Conservation (phyloP, 2,329 filamentous ascomycete genomes). For the Claviceps spartinae region DNA sequence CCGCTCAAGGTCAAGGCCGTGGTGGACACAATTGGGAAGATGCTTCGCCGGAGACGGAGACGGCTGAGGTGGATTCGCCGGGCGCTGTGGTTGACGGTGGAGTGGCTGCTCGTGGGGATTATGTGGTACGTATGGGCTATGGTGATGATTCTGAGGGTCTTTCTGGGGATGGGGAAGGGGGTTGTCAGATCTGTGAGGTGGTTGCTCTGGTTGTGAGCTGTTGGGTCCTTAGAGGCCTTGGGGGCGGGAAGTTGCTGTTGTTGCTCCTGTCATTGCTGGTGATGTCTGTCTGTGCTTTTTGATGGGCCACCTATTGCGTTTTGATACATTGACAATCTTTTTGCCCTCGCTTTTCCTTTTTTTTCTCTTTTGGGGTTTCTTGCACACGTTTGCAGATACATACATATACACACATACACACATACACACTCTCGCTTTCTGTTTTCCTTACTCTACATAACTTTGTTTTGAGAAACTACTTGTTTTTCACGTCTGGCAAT, state of each 20-base stretch:
- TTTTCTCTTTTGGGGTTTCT: background rate
- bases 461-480: background rate
- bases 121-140: slow-evolving; percentile 94
- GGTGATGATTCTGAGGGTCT: slow-evolving; percentile 59
- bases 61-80: slow-evolving; percentile 61
- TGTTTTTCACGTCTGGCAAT: background rate
- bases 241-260: no score
- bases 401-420: background rate
- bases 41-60: slow-evolving; percentile 54
- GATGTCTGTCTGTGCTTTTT: background rate
- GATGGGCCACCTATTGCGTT: background rate
- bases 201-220: slow-evolving; percentile 61
- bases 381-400: background rate
- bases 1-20: slow-evolving; percentile 71
- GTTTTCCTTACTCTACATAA: background rate
- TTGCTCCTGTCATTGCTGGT: background rate
- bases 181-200: slow-evolving; percentile 52
- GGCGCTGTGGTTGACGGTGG: slow-evolving; percentile 66
- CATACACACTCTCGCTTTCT: background rate
- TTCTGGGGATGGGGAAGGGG: slow-evolving; percentile 49
- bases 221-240: no score
- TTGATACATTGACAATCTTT: background rate
- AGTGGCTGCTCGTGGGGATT: slow-evolving; percentile 76
- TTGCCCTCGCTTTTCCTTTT: background rate
- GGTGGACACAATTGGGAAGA: slow-evolving; percentile 64